Evolutionary conservation across 768 basidiomycete genomes (phyloP), one percentile per base, ranked within the genome.

Genomic region (Boletus reticulatus): DNA sequence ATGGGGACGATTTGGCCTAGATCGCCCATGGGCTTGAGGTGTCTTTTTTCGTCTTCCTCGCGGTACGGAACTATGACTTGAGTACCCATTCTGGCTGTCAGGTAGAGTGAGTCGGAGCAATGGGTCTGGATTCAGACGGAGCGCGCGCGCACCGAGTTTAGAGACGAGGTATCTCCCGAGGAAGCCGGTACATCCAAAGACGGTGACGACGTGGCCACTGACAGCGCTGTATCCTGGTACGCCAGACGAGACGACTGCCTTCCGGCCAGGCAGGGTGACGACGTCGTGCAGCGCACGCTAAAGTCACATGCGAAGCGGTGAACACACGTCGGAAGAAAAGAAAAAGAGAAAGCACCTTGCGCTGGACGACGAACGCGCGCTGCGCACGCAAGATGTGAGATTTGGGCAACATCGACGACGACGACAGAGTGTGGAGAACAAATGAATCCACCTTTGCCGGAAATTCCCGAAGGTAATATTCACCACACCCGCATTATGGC

Each of bases 151-250:
- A 94, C 93, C 94, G 13, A 99, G 83, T 78, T 98, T 98, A 32
- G 89, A 83, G 39, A 98, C 92, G 43, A 98, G 78, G 73, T 98
- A 98, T 68, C 94, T 79, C 43, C 96, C 97, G 55, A 99, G 76
- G 72, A 98, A 98, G 6, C 95, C 92, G 4, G 95, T 97, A 69
- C 88, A 90, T 22, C 97, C 97, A 79, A 99, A 98, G 48, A 98
- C 95, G 16, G 97, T 99, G 41, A 89, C 96, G 37, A 88, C 83
- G 74, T 95, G 94, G 4, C 96, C 97, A 41, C 88, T 87, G 56
- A 88, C 87, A 4, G 92, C 88, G 66, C 89, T 91, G 67, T 93
- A 91, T 58, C 88, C 94, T 50, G 87, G 85, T 50, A 85, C 81
- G 19, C 94, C 95, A 61, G 84, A 77, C 6, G 85, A 81, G 64